Base-by-base conservation (phyloP, 768 basidiomycete genomes). In the Boletellus ananas region DNA sequence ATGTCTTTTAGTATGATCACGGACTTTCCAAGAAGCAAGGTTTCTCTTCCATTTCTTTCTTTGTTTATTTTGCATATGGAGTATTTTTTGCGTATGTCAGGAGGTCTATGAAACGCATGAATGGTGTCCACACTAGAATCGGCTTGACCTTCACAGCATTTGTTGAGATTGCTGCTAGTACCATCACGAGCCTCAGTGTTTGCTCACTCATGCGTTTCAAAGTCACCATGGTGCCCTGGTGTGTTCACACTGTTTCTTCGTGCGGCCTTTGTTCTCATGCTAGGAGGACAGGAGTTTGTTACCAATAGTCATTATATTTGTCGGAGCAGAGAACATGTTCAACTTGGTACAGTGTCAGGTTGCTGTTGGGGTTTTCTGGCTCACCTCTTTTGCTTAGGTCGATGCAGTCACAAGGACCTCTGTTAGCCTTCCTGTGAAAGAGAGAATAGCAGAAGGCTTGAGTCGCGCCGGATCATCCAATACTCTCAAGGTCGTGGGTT, bases 261-360 rank as follows among this genome's bases (percentile, higher is more conserved):
- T 16, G 20, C 42, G 14, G 25, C 17, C 9, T 34, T 8, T 51
- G 3, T 43, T 41, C 55, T 66, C 23, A 58, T 41, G 17, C 6
- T 47, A 36, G 20, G 43, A 25, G 17, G 6, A 10, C 50, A 91
- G 90, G 90, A 85, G 89, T 63, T 70, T 95, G 36, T 74, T 99
- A 45, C 94, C 94, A 1, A 88, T 97, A 50, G 87, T 96, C 34
- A 93, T 99, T 44, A 81, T 94, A 7, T 94, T 98, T 57, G 88
- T 95, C 13, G 95, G 95, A 3, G 89, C 92, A 3, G 95, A 98
- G 72, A 98, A 97, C 60, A 97, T 98, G 94, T 90, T 93, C 65
- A 88, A 85, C 60, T 74, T 99, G 65, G 93, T 93, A 66, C 55
- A 84, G 68, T 33, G 27, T 45, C n/a, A 23, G 14, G 20, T 39